Base-by-base conservation (phyloP, 169 alveolate species). In the Perkinsus marinus region DNA sequence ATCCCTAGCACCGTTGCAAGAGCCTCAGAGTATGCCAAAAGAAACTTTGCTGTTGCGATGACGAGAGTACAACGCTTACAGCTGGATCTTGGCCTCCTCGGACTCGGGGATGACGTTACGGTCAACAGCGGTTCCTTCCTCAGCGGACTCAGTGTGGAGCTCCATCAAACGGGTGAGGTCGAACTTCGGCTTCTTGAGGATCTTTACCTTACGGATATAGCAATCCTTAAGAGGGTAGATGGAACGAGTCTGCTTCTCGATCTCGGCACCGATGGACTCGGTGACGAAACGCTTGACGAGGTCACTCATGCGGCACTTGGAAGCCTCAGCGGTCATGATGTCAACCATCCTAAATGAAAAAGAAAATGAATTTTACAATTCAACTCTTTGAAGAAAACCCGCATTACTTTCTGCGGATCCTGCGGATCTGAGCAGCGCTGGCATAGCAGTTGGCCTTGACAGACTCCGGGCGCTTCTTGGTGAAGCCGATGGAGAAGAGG, bases 181-280 rank as follows among this genome's bases (percentile, higher is more conserved):
- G 94, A 98, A 96, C 95, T 97, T 97, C 30, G 99, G 99, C 96
- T 98, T 98, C 96, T 98, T 98, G 94, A 99, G 95, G 90, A 98
- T 97, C 97, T 99, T 99, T 92, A 98, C 99, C 97, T 98, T 98
- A 91, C 99, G 96, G 95, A 99, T 96, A 92, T 96, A 95, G 91
- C 97, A 99, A 97, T 98, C 97, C 95, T 98, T 99, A 92, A 99
- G 96, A 7, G 99, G 99, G 98, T 96, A 98, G 95, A 98, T 98
- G 93, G 95, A 94, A 92, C 96, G 97, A 95, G 99, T 96, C 92
- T 98, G 98, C 97, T 98, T 97, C 91, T 97, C 98, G 95, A 99
- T 98, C 94, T 97, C 98, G 95, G 97, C 97, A 69, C 99, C 99
- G 94, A 98, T 96, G 37, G 99, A 96, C 93, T 98, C 99, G 30